phyloP scores from a whole-genome alignment of 179 eudicot species.

The Patellifolia procumbens region DNA sequence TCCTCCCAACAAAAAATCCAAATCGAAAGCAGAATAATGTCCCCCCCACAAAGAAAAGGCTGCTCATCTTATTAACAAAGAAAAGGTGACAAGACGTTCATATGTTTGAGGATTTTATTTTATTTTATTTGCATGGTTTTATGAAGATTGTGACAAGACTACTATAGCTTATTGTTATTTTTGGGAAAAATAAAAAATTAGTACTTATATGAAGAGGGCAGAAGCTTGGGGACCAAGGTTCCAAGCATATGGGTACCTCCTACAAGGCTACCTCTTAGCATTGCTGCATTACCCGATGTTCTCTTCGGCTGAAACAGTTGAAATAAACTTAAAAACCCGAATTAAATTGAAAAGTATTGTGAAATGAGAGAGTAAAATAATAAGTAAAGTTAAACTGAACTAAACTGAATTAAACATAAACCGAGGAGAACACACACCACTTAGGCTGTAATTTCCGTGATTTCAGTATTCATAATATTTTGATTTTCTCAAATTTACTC shows the following conservation, averaged over 20 bases:
- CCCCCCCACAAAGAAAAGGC: conserved; percentile 11
- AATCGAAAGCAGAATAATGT: conserved; percentile 31
- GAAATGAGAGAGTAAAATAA: too few relatives aligned
- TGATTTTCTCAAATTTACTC: too few relatives aligned
- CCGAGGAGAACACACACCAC: too few relatives aligned
- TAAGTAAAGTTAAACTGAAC: too few relatives aligned
- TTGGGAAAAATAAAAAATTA: neutral
- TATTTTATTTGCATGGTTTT: conserved; percentile 48
- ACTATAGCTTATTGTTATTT: conserved; percentile 13
- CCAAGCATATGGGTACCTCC: conserved; percentile 24
- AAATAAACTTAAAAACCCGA: too few relatives aligned
- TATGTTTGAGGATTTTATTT: conserved; percentile 9
- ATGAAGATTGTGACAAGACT: conserved; percentile 43
- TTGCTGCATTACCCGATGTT: too few relatives aligned
- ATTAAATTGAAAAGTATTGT: too few relatives aligned
- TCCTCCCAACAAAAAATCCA: conserved; percentile 22
- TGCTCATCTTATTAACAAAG: conserved; percentile 15
- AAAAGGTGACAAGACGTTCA: conserved; percentile 40
- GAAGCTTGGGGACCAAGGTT: conserved; percentile 29
- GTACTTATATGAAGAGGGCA: neutral
- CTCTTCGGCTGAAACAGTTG: too few relatives aligned
- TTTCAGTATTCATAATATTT: too few relatives aligned
- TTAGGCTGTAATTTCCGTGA: too few relatives aligned
- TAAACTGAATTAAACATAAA: too few relatives aligned
- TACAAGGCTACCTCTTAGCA: neutral